Base-by-base conservation (phyloP, 352 stramenopile genomes). In the Pythium grandisporangium region DNA sequence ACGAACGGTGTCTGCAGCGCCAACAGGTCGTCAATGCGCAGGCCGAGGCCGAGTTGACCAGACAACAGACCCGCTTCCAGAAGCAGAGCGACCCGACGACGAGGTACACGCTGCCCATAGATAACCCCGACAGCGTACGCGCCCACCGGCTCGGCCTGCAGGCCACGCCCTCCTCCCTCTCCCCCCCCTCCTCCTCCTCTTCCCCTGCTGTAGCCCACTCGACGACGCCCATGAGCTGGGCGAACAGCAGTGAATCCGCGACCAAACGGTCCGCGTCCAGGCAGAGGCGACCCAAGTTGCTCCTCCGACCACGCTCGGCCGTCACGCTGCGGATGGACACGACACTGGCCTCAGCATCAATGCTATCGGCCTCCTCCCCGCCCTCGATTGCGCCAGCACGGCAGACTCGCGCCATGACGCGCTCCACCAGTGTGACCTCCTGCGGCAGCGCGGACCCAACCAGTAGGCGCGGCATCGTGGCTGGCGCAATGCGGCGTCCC, bases 141-240 rank as follows among this genome's bases (percentile, higher is more conserved):
- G 45, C 69, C 3, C 81, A 79, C 42, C 69, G 72, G 2, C 65
- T 82, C 13, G 72, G 72, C 3, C 58, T 84, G 17, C 55, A 77
- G 5, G 25, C 51, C 0, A 52, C 74, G 2, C 64, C 53, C 21
- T 72, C 63, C 5, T 63, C 56, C 4, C 6, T 59, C 38, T n/a
- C n/a, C n/a, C n/a, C n/a, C n/a, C n/a, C n/a, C n/a, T n/a, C n/a
- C n/a, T n/a, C n/a, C n/a, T n/a, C n/a, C n/a, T n/a, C n/a, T n/a
- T 27, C 40, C 27, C 14, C 33, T 3, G 7, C 24, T 20, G 41
- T 38, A 8, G n/a, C 45, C 5, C 35, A 61, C 6, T 21, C 30
- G 22, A 3, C 35, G 21, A 6, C 7, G 5, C n/a, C 17, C 16
- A 17, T 22, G 10, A 48, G 6, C 11, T 37, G n/a, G 13, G 24